A percentile compares a stretch with the other conserved stretches of the same genome.
These are phyloP conservation scores for Earliella scabrosa DNA, from an alignment of 1,284 basidiomycete species.

Conservation along the genomic window DNA sequence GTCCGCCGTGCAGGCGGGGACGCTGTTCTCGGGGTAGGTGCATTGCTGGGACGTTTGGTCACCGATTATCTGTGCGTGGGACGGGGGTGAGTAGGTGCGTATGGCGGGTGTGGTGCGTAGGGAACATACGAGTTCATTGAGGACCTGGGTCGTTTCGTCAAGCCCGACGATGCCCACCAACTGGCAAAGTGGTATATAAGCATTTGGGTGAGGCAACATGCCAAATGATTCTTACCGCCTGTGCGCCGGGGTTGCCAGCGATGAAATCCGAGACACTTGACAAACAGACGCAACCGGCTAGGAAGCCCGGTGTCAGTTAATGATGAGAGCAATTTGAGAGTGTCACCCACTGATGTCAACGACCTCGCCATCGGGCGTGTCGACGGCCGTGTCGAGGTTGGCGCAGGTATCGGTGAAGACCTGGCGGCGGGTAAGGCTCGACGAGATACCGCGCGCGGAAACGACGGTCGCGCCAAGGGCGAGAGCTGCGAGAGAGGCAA, in stretches of 20 bases:
- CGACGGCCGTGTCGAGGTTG: background rate
- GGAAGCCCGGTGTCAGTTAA: background rate
- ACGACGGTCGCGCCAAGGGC: background rate
- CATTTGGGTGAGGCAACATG: background rate
- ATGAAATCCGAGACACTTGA: background rate
- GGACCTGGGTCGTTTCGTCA: background rate
- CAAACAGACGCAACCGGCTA: background rate
- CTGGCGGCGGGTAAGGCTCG: background rate
- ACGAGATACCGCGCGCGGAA: background rate
- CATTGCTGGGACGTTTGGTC: slow-evolving; percentile 35
- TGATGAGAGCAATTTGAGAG: background rate
- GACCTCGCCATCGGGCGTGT: background rate
- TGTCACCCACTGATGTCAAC: background rate
- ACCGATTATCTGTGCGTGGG: slow-evolving; percentile 25
- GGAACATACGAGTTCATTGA: background rate
- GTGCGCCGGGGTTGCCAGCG: background rate
- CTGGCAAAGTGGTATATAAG: background rate
- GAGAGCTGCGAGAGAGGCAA: background rate
- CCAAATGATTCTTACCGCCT: background rate
- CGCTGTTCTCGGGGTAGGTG: slow-evolving; percentile 44
- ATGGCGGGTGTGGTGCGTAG: too few relatives aligned
- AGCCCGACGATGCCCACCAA: background rate
- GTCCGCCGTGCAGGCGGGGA: slow-evolving; percentile 37
- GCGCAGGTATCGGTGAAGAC: background rate
- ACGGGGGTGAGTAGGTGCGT: background rate